These are phyloP conservation scores for Thielaviopsis populi DNA, from an alignment of 2,329 filamentous ascomycete genomes.

Conservation along the genomic window DNA sequence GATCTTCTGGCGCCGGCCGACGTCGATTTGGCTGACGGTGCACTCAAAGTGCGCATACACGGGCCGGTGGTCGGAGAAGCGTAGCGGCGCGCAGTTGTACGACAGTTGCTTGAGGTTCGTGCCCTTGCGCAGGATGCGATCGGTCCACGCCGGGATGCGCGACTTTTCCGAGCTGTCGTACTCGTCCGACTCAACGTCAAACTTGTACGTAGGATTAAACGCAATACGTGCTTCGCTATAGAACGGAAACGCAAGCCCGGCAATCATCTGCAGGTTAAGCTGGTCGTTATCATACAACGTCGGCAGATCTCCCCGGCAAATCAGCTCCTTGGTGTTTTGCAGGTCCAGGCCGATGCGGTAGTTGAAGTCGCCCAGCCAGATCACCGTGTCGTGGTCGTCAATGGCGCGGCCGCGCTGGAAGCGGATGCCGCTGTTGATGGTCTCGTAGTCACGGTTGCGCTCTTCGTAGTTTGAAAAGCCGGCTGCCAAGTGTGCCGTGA, in stretches of 20 bases:
- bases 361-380: slow-evolving; percentile 97
- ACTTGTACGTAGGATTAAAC: slow-evolving; percentile 93
- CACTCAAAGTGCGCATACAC: slow-evolving; percentile 85
- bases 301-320: slow-evolving; percentile 58
- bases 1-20: slow-evolving; percentile 54
- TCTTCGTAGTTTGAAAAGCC: slow-evolving; percentile 97
- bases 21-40: slow-evolving; percentile 65
- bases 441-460: slow-evolving; percentile 81
- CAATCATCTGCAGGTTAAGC: slow-evolving; percentile 93
- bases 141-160: slow-evolving; percentile 93
- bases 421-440: slow-evolving; percentile 69
- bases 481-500: slow-evolving; percentile 90
- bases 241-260: slow-evolving; percentile 73
- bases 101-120: slow-evolving; percentile 65
- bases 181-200: slow-evolving; percentile 69
- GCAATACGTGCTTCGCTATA: slow-evolving; percentile 82
- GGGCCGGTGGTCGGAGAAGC: slow-evolving; percentile 90
- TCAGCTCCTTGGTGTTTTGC: slow-evolving; percentile 60
- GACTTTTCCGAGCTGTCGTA: slow-evolving; percentile 96
- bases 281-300: slow-evolving; percentile 85
- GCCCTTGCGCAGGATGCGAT: slow-evolving; percentile 80
- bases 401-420: slow-evolving; percentile 88
- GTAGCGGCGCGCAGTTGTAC: slow-evolving; percentile 68
- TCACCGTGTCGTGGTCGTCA: slow-evolving; percentile 75
- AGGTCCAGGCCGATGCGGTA: slow-evolving; percentile 81